Percentiles rank a stretch among this genome's conserved stretches.
Conservation (phyloP, 208 protist species). For the Novymonas esmeraldas region DNA sequence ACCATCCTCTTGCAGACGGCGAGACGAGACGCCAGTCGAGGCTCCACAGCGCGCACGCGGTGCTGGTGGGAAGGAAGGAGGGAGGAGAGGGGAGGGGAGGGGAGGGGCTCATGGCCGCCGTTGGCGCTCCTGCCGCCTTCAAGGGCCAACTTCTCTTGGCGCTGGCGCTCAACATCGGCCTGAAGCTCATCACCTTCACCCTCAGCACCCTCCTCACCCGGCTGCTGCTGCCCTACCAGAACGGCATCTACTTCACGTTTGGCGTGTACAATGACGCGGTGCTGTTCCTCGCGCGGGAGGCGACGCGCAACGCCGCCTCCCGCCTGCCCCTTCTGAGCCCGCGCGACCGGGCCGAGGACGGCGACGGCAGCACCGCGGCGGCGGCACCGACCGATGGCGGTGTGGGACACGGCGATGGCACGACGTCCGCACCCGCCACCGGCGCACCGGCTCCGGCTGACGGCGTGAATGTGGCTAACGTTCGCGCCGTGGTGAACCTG, state of each 20-base stretch:
- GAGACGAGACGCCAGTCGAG: no score
- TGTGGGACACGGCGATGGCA: no score
- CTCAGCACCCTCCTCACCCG: conserved; percentile 71
- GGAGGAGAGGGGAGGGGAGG: no score
- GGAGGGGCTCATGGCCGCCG: no score
- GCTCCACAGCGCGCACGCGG: no score
- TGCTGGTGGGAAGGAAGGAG: no score
- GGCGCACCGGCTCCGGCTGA: not conserved
- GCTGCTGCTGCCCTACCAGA: conserved; percentile 68
- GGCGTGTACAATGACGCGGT: conserved; percentile 82
- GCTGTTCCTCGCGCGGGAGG: conserved; percentile 77
- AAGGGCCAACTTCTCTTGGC: conserved; percentile 68
- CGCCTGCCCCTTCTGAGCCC: conserved; percentile 32
- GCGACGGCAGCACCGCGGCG: not conserved
- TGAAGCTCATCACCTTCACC: conserved; percentile 81
- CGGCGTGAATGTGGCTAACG: conserved; percentile 11
- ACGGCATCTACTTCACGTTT: conserved; percentile 76
- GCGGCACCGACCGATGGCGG: not conserved
- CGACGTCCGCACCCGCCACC: conserved; percentile 2
- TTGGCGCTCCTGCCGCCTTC: conserved; percentile 41
- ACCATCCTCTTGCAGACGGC: no score
- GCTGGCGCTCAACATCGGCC: conserved; percentile 56
- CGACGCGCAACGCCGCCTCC: conserved; percentile 65
- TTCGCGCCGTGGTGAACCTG: conserved; percentile 48
- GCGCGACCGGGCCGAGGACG: not conserved